Conservation (phyloP, 2,329 filamentous ascomycete genomes). For the Alternaria angustiovoidea region DNA sequence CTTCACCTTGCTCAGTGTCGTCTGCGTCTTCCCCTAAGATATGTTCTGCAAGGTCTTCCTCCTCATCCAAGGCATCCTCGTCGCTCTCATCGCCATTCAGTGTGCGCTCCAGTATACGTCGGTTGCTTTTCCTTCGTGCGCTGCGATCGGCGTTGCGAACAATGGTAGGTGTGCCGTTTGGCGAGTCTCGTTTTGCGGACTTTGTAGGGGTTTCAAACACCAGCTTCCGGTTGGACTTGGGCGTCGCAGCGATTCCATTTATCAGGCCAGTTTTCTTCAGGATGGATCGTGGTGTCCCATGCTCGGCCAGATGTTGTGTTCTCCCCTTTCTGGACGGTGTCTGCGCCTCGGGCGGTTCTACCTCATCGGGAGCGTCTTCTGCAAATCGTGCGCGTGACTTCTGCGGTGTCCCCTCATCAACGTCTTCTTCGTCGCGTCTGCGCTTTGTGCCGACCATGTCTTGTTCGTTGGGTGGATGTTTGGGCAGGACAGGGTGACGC, state of each 20-base stretch:
- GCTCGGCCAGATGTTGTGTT: conserved; percentile 28
- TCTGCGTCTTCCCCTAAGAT: conserved; percentile 69
- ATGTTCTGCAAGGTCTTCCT: conserved; percentile 71
- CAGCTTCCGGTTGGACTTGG: conserved; percentile 56
- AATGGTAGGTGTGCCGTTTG: conserved; percentile 66
- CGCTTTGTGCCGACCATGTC: conserved; percentile 46
- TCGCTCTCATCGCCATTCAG: conserved; percentile 71
- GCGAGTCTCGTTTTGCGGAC: conserved; percentile 41
- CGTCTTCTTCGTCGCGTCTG: conserved; percentile 36
- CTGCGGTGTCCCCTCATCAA: conserved; percentile 33
- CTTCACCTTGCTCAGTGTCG: conserved; percentile 29
- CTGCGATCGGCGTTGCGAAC: conserved; percentile 81
- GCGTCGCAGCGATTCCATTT: conserved; percentile 46
- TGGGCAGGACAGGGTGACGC: conserved; percentile 24
- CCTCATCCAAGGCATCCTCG: conserved; percentile 71
- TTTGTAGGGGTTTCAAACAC: conserved; percentile 57
- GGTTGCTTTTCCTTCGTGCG: conserved; percentile 83
- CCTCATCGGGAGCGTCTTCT: conserved; percentile 24
- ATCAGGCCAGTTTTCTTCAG: conserved; percentile 39
- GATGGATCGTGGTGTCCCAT: conserved; percentile 46
- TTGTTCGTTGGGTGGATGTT: conserved; percentile 13
- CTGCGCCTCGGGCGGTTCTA: conserved; percentile 35
- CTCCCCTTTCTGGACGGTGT: conserved; percentile 43
- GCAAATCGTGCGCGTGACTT: conserved; percentile 35
- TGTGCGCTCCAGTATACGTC: conserved; percentile 76